A percentile compares a stretch with the other conserved stretches of the same genome.
Conservation (phyloP, 306 rosid genomes). For the Oemleria cerasiformis region DNA sequence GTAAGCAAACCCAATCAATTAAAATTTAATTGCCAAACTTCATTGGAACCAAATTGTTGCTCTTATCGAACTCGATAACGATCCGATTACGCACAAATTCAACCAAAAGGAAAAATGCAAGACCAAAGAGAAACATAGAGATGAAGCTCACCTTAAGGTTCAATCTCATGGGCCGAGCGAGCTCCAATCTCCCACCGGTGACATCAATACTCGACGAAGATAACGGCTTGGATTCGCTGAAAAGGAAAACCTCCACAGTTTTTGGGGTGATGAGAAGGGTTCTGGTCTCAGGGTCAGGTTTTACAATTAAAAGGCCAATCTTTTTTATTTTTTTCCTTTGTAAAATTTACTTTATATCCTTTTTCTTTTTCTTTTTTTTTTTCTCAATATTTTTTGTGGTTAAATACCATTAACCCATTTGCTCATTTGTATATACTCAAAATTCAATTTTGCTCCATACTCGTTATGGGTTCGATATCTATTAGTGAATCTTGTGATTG, state of each 20-base stretch:
- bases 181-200: not conserved
- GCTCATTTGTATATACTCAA: too few relatives aligned
- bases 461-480: too few relatives aligned
- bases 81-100: not conserved
- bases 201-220: not conserved
- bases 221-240: not conserved
- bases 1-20: not conserved
- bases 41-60: not conserved
- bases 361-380: too few relatives aligned
- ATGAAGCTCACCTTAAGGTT: not conserved
- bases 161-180: not conserved
- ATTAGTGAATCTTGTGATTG: too few relatives aligned
- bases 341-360: too few relatives aligned
- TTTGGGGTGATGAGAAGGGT: not conserved
- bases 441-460: too few relatives aligned
- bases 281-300: not conserved
- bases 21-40: not conserved
- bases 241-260: not conserved
- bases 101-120: not conserved
- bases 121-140: not conserved
- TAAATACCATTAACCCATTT: too few relatives aligned
- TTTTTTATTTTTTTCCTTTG: too few relatives aligned
- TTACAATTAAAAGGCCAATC: too few relatives aligned
- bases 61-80: not conserved
- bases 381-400: too few relatives aligned